These are phyloP conservation scores for Apiotrichum gracile DNA, from an alignment of 1,284 basidiomycete species.

Conservation along the genomic window DNA sequence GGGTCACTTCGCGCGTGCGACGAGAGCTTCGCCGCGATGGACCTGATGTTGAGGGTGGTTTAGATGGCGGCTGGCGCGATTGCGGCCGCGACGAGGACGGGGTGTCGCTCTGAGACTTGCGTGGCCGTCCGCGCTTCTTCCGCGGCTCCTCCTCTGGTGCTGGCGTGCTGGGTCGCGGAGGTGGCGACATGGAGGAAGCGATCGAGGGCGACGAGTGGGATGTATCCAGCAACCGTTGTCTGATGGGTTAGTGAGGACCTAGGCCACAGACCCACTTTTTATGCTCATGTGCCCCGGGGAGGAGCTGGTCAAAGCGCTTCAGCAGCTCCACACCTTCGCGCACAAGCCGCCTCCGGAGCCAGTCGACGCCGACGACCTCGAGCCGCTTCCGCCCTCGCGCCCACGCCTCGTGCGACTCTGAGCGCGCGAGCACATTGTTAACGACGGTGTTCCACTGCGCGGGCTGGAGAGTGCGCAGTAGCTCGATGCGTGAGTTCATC, in stretches of 20 bases:
- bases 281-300: constrained; percentile 8
- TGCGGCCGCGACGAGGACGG: neutral
- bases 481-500: constrained; percentile 78
- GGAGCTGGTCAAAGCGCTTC: constrained; percentile 23
- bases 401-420: constrained; percentile 16
- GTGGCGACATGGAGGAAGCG: neutral
- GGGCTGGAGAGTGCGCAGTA: constrained; percentile 54
- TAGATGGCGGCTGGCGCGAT: neutral
- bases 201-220: neutral
- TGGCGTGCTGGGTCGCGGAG: neutral
- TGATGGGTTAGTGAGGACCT: neutral
- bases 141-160: neutral
- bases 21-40: neutral
- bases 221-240: neutral
- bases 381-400: constrained; percentile 32
- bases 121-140: neutral
- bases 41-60: neutral
- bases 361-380: constrained; percentile 26
- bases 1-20: neutral
- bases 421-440: constrained; percentile 13
- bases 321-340: constrained; percentile 41
- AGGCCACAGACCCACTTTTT: constrained; percentile 21
- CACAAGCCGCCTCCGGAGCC: constrained; percentile 36
- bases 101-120: neutral
- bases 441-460: constrained; percentile 28